These are phyloP conservation scores for Mercurialis annua DNA, from an alignment of 345 rosid genomes.

Conservation along the genomic window DNA sequence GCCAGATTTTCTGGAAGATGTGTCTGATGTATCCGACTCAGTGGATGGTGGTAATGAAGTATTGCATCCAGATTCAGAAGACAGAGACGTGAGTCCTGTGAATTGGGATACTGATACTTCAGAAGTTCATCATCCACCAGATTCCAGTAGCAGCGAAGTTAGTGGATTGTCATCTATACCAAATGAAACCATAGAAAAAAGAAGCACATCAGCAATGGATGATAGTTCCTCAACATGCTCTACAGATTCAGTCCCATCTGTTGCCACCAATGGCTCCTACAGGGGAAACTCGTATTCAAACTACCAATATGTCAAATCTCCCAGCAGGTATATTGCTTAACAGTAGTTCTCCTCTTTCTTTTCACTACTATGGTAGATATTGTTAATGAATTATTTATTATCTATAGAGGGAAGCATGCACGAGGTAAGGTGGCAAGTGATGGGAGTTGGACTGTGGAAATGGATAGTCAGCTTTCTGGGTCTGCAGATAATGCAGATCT, in stretches of 20 bases:
- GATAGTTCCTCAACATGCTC: slow-evolving; percentile 96
- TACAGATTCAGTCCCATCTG: slow-evolving; percentile 68
- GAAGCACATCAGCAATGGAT: slow-evolving; percentile 55
- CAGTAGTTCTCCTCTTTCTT: not conserved
- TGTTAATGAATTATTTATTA: not conserved
- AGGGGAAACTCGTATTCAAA: slow-evolving; percentile 46
- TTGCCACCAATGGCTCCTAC: slow-evolving; percentile 53
- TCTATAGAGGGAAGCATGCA: slow-evolving; percentile 36
- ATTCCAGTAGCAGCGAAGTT: slow-evolving; percentile 54
- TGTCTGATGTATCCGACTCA: slow-evolving; percentile 78
- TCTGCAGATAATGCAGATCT: slow-evolving; percentile 41
- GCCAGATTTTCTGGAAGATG: slow-evolving; percentile 61
- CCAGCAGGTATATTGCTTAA: slow-evolving; percentile 44
- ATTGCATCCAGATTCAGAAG: slow-evolving; percentile 75
- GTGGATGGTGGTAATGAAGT: slow-evolving; percentile 62
- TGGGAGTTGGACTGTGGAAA: slow-evolving; percentile 42
- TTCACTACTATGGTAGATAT: not conserved
- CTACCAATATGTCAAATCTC: slow-evolving; percentile 44
- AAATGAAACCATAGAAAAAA: slow-evolving; percentile 60
- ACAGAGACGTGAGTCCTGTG: slow-evolving; percentile 67
- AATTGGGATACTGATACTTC: slow-evolving; percentile 85
- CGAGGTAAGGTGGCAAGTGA: slow-evolving; percentile 41
- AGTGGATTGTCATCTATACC: slow-evolving; percentile 52
- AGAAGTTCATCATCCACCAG: slow-evolving; percentile 58
- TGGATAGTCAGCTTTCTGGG: slow-evolving; percentile 41